Evolutionary conservation across 345 rosid species (phyloP), one percentile per base, ranked within the genome.

Genomic region (Salix arbutifolia): DNA sequence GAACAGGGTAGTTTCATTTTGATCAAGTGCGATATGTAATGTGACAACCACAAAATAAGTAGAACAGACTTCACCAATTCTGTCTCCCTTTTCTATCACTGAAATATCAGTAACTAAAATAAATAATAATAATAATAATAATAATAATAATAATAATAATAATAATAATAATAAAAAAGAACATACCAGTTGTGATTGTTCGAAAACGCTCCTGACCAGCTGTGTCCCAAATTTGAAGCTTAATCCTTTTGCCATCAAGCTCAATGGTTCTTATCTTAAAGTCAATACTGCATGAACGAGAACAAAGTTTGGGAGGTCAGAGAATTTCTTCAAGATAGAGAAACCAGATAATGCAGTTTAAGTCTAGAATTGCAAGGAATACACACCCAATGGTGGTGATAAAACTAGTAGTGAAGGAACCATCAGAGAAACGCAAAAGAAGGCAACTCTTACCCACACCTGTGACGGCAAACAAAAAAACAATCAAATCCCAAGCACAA

Each of bases 181-280:
- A 31, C 18, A 71, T 53, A 95, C 99, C 99, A 52, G 97, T 93
- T 78, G 97, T 95, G 81, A 95, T 95, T 64, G 97, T 92, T 82
- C 97, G 91, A 68, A 92, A 90, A 16, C 97, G 88, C 82, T 92
- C 97, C 84, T 92, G 97, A 77, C 98, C 98, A 78, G 98, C 98
- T 0, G 87, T 95, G 74, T 93, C 99, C 99, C 99, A 95, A 25
- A 95, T 95, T 84, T 95, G 99, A 74, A 93, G 84, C 85, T 95
- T 95, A 85, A 95, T 93, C 78, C 96, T 82, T 84, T 93, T 95
- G 23, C 94, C 96, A 88, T 95, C 99, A 35, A 95, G 92, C 86
- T 95, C 99, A 76, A 93, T 89, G 61, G 99, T 95, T 81, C 99
- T 81, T 83, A 95, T 95, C 97, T 95, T 95, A 76, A 95, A 95